Evolutionary conservation across 1,139 yeast species (phyloP), one percentile per base, ranked within the genome.

Genomic region (Yamadazyma epiphylla): DNA sequence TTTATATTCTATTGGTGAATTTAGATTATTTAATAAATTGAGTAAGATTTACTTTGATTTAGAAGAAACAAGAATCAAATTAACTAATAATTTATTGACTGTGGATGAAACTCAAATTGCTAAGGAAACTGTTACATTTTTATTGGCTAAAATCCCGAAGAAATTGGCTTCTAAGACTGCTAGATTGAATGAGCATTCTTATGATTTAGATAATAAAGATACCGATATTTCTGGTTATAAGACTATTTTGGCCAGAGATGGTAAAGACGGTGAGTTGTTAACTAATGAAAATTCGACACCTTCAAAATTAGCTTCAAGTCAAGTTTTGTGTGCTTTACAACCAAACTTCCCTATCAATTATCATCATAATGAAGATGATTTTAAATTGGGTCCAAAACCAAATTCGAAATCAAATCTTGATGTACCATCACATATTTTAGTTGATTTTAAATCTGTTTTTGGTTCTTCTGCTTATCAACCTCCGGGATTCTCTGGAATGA

Each of bases 211-310:
- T 39, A 58, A 64, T 42, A 46, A 51, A 24, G 48, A 60, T 36
- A 61, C 79, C 31, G 95, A 86, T 52, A 74, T 82, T 24, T 74
- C 85, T 12, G 95, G 91, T 15, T 81, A 83, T 48, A 84, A 82
- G 49, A 76, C 89, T 2, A 69, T 82, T 25, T 61, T 80, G 42
- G 71, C 87, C 1, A 72, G 91, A 59, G 77, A 80, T 44, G 60
- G 74, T 5, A 43, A 55, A 14, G 60, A 81, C 12, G 95, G 94
- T 30, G 79, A 77, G 35, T 60, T 86, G 31, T 70, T 78, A 43
- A 58, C 76, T 19, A 64, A 55, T 35, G 54, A 60, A 10, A 53
- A 40, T 27, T 42, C 60, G 1, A 40, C 64, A 23, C 80, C 91
- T 4, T 70, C 84, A n/a, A 53, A 58, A 27, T 61, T 87, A 37